Conservation (phyloP, 2,329 filamentous ascomycete species). For the Fusarium clavum region DNA sequence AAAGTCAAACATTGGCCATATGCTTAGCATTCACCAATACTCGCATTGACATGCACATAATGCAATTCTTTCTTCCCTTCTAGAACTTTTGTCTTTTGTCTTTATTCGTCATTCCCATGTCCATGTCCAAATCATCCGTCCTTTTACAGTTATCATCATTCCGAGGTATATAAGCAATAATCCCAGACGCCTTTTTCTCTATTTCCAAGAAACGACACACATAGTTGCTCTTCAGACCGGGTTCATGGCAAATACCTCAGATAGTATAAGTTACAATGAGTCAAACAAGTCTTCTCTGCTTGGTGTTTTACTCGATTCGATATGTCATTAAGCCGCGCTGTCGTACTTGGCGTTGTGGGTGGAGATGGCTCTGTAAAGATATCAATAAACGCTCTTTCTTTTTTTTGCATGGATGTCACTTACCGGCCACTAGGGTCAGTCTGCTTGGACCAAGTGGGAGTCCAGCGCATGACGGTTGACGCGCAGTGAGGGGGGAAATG, state of each 20-base stretch:
- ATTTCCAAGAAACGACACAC: slow-evolving; percentile 65
- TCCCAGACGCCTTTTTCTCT: slow-evolving; percentile 44
- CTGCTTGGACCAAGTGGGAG: slow-evolving; percentile 96
- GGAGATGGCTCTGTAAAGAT: slow-evolving; percentile 72
- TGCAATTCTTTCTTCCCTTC: slow-evolving; percentile 2
- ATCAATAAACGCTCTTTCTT: slow-evolving; percentile 23
- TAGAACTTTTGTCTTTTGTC: slow-evolving; percentile 29
- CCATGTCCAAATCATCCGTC: slow-evolving; percentile 18
- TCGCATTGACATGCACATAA: slow-evolving; percentile 1
- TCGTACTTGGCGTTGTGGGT: slow-evolving; percentile 82
- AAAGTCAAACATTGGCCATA: neutral
- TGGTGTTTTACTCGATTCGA: slow-evolving; percentile 27
- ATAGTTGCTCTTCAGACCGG: slow-evolving; percentile 40
- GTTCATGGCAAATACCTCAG: slow-evolving; percentile 29
- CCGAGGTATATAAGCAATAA: slow-evolving; percentile 31
- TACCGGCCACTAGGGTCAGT: slow-evolving; percentile 93
- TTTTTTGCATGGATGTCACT: slow-evolving; percentile 26
- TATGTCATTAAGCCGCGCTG: slow-evolving; percentile 53
- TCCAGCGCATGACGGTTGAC: slow-evolving; percentile 94
- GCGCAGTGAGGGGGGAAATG: slow-evolving; percentile 95
- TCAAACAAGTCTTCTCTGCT: slow-evolving; percentile 24
- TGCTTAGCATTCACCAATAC: slow-evolving; percentile 6
- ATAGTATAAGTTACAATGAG: slow-evolving; percentile 42
- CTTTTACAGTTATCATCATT: slow-evolving; percentile 42
- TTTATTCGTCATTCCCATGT: slow-evolving; percentile 14